phyloP scores from a whole-genome alignment of 2,329 filamentous ascomycete genomes.

The Seiridium unicorne region DNA sequence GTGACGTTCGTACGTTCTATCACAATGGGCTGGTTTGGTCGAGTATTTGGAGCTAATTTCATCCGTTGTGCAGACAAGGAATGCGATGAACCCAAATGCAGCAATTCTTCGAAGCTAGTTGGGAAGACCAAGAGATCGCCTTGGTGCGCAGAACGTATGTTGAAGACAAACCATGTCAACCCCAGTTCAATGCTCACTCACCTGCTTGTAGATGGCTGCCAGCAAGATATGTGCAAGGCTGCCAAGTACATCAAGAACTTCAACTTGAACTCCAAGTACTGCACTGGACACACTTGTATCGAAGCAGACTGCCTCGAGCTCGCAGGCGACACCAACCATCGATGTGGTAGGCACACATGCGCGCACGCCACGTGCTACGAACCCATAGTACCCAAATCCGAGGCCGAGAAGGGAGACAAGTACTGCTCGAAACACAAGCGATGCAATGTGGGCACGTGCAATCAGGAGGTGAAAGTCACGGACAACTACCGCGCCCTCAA shows the following conservation, averaged over 20 bases:
- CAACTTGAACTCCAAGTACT: conserved; percentile 5
- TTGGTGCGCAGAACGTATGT: neutral
- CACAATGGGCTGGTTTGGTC: no score
- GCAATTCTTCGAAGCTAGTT: neutral
- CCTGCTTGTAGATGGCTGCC: neutral
- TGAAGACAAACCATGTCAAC: neutral
- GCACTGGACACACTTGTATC: conserved; percentile 13
- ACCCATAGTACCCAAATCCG: conserved; percentile 9
- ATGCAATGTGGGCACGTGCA: conserved; percentile 16
- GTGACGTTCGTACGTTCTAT: neutral
- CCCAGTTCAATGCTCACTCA: neutral
- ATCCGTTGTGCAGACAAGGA: neutral
- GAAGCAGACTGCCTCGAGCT: neutral
- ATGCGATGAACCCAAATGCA: neutral
- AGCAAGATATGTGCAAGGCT: neutral
- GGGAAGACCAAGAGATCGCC: neutral
- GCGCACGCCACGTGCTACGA: conserved; percentile 10
- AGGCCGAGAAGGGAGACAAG: conserved; percentile 2
- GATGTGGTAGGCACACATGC: conserved; percentile 17
- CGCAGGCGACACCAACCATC: neutral
- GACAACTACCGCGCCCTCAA: conserved; percentile 20
- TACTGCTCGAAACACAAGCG: conserved; percentile 17
- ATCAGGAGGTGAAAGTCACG: conserved; percentile 28
- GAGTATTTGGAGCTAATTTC: neutral
- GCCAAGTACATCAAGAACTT: neutral